A percentile compares a stretch with the other conserved stretches of the same genome.
Conservation (phyloP, 208 protist genomes). For the Acanthamoeba lenticulata region DNA sequence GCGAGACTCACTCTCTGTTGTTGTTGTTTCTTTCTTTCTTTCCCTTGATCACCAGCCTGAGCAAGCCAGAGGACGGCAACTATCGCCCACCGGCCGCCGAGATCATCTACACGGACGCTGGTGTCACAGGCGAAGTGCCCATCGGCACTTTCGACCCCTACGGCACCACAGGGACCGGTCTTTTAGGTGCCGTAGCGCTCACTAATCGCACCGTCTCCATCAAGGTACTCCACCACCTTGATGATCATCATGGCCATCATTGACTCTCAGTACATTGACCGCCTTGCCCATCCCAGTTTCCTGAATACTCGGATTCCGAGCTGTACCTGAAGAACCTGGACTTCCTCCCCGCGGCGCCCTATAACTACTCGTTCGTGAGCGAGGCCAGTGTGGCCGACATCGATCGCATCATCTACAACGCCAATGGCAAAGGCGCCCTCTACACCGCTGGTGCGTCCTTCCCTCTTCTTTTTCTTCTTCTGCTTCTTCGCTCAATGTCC, state of each 20-base stretch:
- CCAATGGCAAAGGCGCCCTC: background rate
- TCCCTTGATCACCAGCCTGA: no score
- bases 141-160: slow-evolving; percentile 15
- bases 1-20: no score
- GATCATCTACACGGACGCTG: slow-evolving; percentile 1
- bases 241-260: background rate
- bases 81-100: background rate
- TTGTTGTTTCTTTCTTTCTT: no score
- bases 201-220: slow-evolving; percentile 17
- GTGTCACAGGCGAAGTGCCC: background rate
- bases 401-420: background rate
- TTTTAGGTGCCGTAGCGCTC: background rate
- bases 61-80: background rate
- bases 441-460: background rate
- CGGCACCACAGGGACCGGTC: background rate
- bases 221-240: background rate
- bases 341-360: background rate
- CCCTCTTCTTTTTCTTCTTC: background rate
- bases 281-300: background rate
- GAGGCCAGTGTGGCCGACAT: background rate
- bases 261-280: background rate
- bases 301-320: background rate
- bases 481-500: background rate
- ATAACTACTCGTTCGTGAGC: slow-evolving; percentile 44
- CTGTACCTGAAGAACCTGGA: slow-evolving; percentile 17